Evolutionary conservation across 148 eudicot species (phyloP).

Genomic region (Vaccinium macrocarpon): DNA sequence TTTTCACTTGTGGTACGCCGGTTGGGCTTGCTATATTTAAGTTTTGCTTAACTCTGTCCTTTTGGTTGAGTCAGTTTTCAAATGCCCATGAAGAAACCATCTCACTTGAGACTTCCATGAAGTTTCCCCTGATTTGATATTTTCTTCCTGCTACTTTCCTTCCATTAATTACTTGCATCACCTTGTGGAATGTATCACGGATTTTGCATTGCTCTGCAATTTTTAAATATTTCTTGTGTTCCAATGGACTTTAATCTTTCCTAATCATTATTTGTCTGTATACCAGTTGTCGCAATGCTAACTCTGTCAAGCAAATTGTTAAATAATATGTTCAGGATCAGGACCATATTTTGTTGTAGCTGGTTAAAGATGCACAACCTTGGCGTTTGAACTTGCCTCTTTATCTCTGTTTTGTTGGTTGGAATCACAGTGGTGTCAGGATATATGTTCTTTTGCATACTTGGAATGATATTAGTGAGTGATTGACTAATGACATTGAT

Average conservation of each 20-base stretch:
- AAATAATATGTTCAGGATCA: not conserved
- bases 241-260: not conserved
- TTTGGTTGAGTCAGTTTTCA: not conserved
- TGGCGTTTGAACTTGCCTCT: not conserved
- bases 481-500: not conserved
- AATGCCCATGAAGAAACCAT: not conserved
- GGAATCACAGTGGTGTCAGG: not conserved
- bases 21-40: not conserved
- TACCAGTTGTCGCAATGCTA: not conserved
- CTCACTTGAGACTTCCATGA: not conserved
- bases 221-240: not conserved
- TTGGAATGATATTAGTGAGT: not conserved
- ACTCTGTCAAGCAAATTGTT: not conserved
- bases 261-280: not conserved
- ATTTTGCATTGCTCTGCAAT: not conserved
- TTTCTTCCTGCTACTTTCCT: not conserved
- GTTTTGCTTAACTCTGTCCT: not conserved
- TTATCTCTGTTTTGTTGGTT: constrained; percentile 6
- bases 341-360: constrained; percentile 3
- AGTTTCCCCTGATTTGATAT: not conserved
- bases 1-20: not conserved
- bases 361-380: not conserved
- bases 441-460: not conserved
- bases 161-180: not conserved
- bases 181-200: not conserved